A percentile compares a stretch with the other conserved stretches of the same genome.
phyloP scores from a whole-genome alignment of 495 filamentous ascomycete species.

The Penicillium coffeae region DNA sequence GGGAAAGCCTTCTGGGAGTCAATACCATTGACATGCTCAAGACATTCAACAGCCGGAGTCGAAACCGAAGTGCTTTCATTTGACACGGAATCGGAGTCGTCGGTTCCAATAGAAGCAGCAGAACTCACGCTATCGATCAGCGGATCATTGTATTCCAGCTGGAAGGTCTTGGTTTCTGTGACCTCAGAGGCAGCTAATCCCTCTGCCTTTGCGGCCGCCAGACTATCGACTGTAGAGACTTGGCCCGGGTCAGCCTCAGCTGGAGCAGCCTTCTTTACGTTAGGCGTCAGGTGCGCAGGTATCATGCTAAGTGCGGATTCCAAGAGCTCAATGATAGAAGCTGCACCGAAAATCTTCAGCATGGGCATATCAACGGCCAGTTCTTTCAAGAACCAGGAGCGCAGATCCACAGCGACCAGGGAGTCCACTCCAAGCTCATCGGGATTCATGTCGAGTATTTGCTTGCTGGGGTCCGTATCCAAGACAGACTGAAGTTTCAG shows the following conservation, averaged over 20 bases:
- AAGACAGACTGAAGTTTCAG: conserved; percentile 11
- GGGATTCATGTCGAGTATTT: conserved; percentile 25
- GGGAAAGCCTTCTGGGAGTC: no score
- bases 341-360: conserved; percentile 43
- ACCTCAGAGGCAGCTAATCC: no score
- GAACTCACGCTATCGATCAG: not conserved
- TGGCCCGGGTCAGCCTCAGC: not conserved
- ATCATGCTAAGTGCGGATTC: conserved; percentile 7
- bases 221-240: no score
- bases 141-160: not conserved
- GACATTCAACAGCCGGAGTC: conserved; percentile 23
- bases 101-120: not conserved
- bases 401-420: conserved; percentile 54
- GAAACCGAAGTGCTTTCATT: conserved; percentile 13
- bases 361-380: conserved; percentile 39
- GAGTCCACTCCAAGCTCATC: conserved; percentile 49
- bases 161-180: not conserved
- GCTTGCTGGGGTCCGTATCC: conserved; percentile 7
- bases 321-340: conserved; percentile 17
- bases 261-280: not conserved
- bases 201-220: no score
- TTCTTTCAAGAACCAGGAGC: conserved; percentile 51
- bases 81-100: not conserved
- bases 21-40: no score
- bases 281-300: conserved; percentile 8